Evolutionary conservation across 2,329 filamentous ascomycete genomes (phyloP).

Genomic region (Colletotrichum sp.): DNA sequence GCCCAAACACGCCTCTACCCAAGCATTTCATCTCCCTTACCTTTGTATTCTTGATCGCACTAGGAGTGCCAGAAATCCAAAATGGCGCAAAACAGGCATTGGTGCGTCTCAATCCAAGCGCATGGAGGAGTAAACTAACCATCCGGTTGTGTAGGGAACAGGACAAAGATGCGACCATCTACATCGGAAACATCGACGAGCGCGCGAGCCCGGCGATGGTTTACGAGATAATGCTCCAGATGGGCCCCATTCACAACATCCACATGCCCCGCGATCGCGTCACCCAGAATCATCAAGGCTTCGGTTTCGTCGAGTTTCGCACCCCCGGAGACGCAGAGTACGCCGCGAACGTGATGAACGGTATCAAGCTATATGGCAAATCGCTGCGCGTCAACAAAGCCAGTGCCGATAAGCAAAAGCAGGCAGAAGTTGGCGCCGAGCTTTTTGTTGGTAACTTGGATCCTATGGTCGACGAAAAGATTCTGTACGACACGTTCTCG

Average conservation of each 20-base stretch:
- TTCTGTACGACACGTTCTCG: conserved; percentile 91
- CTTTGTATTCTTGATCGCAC: background rate
- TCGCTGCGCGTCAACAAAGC: conserved; percentile 96
- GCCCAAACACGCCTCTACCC: background rate
- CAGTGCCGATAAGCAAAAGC: conserved; percentile 89
- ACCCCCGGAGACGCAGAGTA: conserved; percentile 96
- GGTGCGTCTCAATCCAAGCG: conserved; percentile 51
- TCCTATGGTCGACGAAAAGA: conserved; percentile 92
- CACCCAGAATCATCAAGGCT: conserved; percentile 94
- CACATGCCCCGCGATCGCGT: conserved; percentile 98
- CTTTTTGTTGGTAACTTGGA: conserved; percentile 97
- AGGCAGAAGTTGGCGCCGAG: conserved; percentile 92
- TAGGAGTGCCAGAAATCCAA: conserved; percentile 23
- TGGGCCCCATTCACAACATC: conserved; percentile 95
- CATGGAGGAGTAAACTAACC: conserved; percentile 24
- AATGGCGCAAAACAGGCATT: conserved; percentile 77
- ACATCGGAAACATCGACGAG: conserved; percentile 98
- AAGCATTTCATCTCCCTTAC: background rate
- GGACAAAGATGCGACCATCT: conserved; percentile 97
- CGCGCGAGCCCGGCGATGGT: conserved; percentile 88
- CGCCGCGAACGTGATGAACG: conserved; percentile 95
- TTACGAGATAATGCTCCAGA: conserved; percentile 98
- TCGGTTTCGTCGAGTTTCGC: conserved; percentile 98
- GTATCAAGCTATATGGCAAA: conserved; percentile 90
- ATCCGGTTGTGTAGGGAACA: conserved; percentile 72